Conservation (phyloP, 2,329 filamentous ascomycete species). For the Neofusicoccum ribis region DNA sequence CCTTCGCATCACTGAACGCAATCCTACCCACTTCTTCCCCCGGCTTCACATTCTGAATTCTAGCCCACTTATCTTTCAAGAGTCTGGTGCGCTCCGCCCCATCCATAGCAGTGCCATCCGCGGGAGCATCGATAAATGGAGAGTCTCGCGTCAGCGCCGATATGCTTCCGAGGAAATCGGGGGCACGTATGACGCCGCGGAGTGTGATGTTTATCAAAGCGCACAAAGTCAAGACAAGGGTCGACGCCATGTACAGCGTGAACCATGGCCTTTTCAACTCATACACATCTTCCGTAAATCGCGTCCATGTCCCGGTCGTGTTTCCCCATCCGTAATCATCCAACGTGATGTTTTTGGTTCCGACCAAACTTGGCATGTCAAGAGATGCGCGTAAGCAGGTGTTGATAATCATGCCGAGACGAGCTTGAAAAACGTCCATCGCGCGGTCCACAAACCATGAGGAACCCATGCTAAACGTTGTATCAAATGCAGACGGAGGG, state of each 20-base stretch:
- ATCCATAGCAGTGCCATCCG: constrained; percentile 15
- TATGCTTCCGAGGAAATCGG: constrained; percentile 22
- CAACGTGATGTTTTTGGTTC: not conserved
- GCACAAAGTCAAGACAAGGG: constrained; percentile 14
- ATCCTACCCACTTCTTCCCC: constrained; percentile 21
- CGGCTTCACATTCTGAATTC: constrained; percentile 24
- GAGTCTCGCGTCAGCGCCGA: constrained; percentile 21
- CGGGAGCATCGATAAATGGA: constrained; percentile 18
- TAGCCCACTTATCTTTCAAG: constrained; percentile 21
- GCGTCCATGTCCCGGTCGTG: constrained; percentile 1
- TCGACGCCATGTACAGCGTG: constrained; percentile 7
- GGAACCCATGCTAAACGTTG: too few relatives aligned
- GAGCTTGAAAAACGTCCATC: not conserved
- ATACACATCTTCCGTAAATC: not conserved
- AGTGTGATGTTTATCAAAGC: constrained; percentile 19
- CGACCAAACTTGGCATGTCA: constrained; percentile 1
- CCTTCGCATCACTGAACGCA: constrained; percentile 17
- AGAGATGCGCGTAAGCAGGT: constrained; percentile 18
- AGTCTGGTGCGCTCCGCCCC: constrained; percentile 19
- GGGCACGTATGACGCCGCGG: constrained; percentile 10
- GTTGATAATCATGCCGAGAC: constrained; percentile 22
- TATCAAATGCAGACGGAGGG: not conserved
- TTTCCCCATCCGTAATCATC: not conserved
- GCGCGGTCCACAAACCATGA: not conserved
- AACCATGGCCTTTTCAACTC: not conserved